Base-by-base conservation (phyloP, 225 moss, liverwort and hornwort species). In the Polytrichum commune region DNA sequence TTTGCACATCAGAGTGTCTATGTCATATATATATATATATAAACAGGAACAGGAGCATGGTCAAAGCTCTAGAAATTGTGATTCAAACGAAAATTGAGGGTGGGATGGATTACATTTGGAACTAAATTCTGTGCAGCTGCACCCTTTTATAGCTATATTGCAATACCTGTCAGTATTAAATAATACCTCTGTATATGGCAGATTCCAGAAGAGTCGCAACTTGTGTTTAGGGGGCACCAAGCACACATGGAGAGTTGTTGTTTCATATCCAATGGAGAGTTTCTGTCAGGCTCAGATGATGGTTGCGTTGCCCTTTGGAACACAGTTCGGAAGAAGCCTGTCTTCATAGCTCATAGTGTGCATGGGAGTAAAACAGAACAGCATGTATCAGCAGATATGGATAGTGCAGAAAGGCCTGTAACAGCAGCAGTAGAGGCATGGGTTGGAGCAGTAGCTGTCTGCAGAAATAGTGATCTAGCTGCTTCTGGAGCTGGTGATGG, bases 401-500 rank as follows among this genome's bases (percentile, higher is more conserved):
- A 72, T 32, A 65, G 69, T 26, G 75, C 63, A 16, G 87, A 69
- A 32, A 81, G 73, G 19, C 84, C 83, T 30, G 55, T 55, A 38
- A 69, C 53, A 65, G 90, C 90, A 77, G 84, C 91, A 64, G 91
- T 82, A 66, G 82, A 84, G 61, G 84, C 93, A 29, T 98, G 98
- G 98, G 91, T 98, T 69, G 95, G 98, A 74, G 91, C 98, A 64
- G 93, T 98, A 71, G 91, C 95, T 73, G 90, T 84, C 5, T 98
- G 95, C 80, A 86, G 89, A 63, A 85, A 84, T 79, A 98, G 89
- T 69, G 98, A 98, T 72, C 75, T 98, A 72, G 84, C 90, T 70
- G 98, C 98, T 54, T 95, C 95, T 75, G 94, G 95, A 79, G 95
- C 95, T n/a, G 98, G 95, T 60, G 95, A 98, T 85, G 98, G 98